Evolutionary conservation across 2,329 filamentous ascomycete genomes (phyloP), one percentile per base, ranked within the genome.

Genomic region (Biscogniauxia sp.): DNA sequence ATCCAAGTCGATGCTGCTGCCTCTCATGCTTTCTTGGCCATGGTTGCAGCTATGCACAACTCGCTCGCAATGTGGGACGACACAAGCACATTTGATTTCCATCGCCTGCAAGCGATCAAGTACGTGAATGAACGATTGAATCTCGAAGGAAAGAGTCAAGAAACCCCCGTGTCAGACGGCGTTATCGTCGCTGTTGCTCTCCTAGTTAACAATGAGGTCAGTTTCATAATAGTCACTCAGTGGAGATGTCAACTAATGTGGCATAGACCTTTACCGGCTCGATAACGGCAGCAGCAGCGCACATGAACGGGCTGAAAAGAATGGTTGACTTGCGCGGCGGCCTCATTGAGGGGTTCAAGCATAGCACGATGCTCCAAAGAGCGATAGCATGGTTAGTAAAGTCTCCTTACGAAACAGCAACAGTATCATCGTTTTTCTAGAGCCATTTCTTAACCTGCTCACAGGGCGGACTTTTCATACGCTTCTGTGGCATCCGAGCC

Each of bases 11-110:
- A 74, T 53, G 67, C 70, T 20, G 72, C 72, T 17, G 72, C 72
- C 49, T 70, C 71, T 7, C 72, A 74, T 59, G 69, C 71, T 32
- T 74, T 74, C 53, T 69, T 74, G 64, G 72, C 71, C 5, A 66
- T 72, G 62, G 64, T 73, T 25, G 72, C 72, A 13, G 72, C 71
- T n/a, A 73, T 74, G 71, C 72, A 74, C 49, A 73, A 73, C 55
- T 68, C 72, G 9, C 66, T 74, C 11, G 72, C 72, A 7, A 66
- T 68, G 53, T 74, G 72, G 72, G 67, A 65, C 23, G 72, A 74
- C 53, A 73, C 69, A 19, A 73, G 68, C 23, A 74, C 71, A 8
- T 70, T 74, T 53, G 72, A 74, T 54, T 73, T 73, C 51, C 72
- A 74, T 57, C 72, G 72, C 9, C 68, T 73, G 41, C 70, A 74